Evolutionary conservation across 495 filamentous ascomycete genomes (phyloP), one percentile per base, ranked within the genome.

Genomic region (Annulohypoxylon stygium): DNA sequence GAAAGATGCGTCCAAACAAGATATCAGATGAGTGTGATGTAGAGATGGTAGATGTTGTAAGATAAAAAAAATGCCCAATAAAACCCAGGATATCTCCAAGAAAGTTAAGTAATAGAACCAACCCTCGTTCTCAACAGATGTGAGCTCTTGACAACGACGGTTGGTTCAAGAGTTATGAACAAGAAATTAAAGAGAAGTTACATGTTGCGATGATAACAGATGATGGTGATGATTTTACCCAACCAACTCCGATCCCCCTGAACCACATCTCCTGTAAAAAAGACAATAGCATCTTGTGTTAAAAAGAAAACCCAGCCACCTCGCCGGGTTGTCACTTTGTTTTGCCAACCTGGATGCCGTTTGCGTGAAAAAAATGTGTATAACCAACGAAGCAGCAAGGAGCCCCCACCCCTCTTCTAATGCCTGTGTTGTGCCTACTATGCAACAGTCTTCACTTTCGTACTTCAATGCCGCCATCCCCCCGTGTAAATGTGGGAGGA

Each of bases 341-440:
- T 71, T 74, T 74, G 58, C 67, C 67, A 67, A 70, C 66, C 71
- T 63, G 57, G 48, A 73, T 73, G 65, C 70, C 70, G 70, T 67
- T 36, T 43, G 45, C 30, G 30, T 30, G 5, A 30, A 30, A 63
- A 66, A 69, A 66, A 16, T 43, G 39, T 65, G 61, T 59, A 61
- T 39, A 70, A 70, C 54, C 61, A 61, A 65, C 39, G 50, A 70
- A 70, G 26, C 33, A 66, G 62, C 57, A 70, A 70, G 57, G 55
- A 62, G 67, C 43, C 43, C 43, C 43, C 50, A n/a, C 55, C 55
- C 43, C 23, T 65, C 66, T 69, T 43, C 39, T 43, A 43, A 69
- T 74, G 50, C 61, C 61, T 59, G 66, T 62, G 33, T 69, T 33
- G 58, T 43, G 39, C 39, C 39, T 57, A 34, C 37, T 63, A 70